Evolutionary conservation across 2,329 filamentous ascomycete species (phyloP).

Genomic region (Shiraia sp.): DNA sequence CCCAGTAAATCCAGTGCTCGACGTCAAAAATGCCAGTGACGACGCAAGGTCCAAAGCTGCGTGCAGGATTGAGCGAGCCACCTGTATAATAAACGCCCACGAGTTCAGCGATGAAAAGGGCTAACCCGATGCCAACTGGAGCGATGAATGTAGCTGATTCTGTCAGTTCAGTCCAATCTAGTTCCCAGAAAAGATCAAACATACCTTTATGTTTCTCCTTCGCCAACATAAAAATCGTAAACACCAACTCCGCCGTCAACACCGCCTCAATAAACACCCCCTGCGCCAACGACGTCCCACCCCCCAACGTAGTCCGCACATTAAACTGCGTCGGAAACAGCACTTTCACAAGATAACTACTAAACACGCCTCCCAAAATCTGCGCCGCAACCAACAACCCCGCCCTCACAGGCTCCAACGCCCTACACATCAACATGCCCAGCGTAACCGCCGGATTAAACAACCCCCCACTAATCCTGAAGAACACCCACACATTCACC

Average conservation of each 20-base stretch:
- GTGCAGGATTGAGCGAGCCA: conserved; percentile 52
- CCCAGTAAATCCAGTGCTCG: conserved; percentile 57
- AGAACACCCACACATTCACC: conserved; percentile 48
- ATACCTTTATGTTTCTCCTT: conserved; percentile 68
- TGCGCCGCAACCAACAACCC: conserved; percentile 50
- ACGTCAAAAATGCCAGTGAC: conserved; percentile 45
- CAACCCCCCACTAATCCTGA: conserved; percentile 40
- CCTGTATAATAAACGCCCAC: conserved; percentile 55
- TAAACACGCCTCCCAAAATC: conserved; percentile 50
- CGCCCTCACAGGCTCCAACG: conserved; percentile 49
- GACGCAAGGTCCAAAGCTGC: conserved; percentile 52
- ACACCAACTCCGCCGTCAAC: conserved; percentile 42
- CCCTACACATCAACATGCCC: conserved; percentile 43
- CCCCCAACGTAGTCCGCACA: conserved; percentile 51
- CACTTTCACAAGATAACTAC: conserved; percentile 49
- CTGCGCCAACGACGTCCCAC: conserved; percentile 47
- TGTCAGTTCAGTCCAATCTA: conserved; percentile 1
- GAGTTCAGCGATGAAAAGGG: conserved; percentile 66
- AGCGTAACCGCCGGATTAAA: conserved; percentile 41
- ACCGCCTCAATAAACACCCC: conserved; percentile 51
- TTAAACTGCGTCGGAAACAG: conserved; percentile 53
- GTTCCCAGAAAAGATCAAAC: not conserved
- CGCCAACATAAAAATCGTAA: conserved; percentile 61
- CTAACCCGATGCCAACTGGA: conserved; percentile 71
- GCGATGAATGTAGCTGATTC: conserved; percentile 65